A percentile compares a stretch with the other conserved stretches of the same genome.
Evolutionary conservation across 495 filamentous ascomycete genomes (phyloP).

Genomic region (Neurospora sp.): DNA sequence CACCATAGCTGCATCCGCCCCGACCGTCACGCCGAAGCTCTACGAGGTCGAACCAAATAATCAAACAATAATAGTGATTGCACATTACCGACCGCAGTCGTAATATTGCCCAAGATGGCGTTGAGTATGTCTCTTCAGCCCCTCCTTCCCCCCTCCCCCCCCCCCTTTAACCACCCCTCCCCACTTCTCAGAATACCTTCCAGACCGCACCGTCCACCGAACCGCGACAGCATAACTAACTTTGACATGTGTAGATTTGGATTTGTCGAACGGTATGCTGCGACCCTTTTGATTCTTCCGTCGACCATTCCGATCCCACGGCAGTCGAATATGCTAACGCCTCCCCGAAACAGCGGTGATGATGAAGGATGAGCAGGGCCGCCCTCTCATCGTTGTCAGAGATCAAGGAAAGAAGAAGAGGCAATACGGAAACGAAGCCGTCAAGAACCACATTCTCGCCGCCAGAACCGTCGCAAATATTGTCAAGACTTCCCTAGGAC

Average conservation of each 20-base stretch:
- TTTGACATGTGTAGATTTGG: conserved; percentile 28
- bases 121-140: conserved; percentile 31
- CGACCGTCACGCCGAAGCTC: neutral
- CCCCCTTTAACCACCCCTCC: neutral
- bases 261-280: conserved; percentile 40
- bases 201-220: neutral
- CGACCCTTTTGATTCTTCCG: neutral
- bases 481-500: conserved; percentile 93
- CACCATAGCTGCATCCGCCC: conserved; percentile 1
- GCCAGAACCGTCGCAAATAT: conserved; percentile 93
- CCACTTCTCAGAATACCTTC: neutral
- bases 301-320: neutral
- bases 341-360: conserved; percentile 32
- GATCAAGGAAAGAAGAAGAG: conserved; percentile 98
- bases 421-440: conserved; percentile 88
- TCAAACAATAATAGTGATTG: conserved; percentile 1
- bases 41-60: neutral
- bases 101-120: conserved; percentile 30
- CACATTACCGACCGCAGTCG: neutral
- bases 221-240: conserved; percentile 18
- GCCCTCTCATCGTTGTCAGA: conserved; percentile 96
- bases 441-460: conserved; percentile 95
- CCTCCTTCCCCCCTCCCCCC: neutral
- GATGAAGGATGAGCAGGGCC: conserved; percentile 81
- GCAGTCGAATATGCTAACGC: neutral